These are phyloP conservation scores for Plasmodium gallinaceum DNA, from an alignment of 169 alveolate species.

Conservation along the genomic window DNA sequence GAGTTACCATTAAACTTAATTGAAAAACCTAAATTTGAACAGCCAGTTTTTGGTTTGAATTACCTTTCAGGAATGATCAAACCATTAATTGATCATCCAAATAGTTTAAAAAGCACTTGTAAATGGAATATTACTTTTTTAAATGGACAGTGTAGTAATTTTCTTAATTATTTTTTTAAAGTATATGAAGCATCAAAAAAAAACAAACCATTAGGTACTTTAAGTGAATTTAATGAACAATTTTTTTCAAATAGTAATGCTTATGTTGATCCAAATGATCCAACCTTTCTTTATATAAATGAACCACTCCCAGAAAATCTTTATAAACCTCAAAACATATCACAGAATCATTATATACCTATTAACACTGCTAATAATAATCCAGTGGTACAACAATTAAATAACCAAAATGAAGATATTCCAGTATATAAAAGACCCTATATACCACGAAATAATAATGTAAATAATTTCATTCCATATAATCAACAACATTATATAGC, in stretches of 20 bases:
- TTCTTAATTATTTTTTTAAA: slow-evolving; percentile 51
- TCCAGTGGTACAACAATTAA: neutral
- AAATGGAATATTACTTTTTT: slow-evolving; percentile 65
- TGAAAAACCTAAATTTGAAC: slow-evolving; percentile 76
- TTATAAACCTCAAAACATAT: slow-evolving; percentile 14
- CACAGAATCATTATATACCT: slow-evolving; percentile 65
- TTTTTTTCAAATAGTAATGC: slow-evolving; percentile 71
- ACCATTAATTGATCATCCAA: slow-evolving; percentile 62
- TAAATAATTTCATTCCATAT: slow-evolving; percentile 19
- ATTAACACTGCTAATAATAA: slow-evolving; percentile 5
- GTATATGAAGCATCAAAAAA: slow-evolving; percentile 67
- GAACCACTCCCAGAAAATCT: slow-evolving; percentile 50
- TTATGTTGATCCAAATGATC: slow-evolving; percentile 77
- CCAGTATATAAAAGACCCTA: slow-evolving; percentile 69
- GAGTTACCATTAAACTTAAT: slow-evolving; percentile 64
- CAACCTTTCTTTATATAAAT: slow-evolving; percentile 69
- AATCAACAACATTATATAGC: slow-evolving; percentile 24
- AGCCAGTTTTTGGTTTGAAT: slow-evolving; percentile 74
- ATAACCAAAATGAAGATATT: slow-evolving; percentile 16
- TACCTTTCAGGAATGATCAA: slow-evolving; percentile 52
- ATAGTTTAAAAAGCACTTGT: slow-evolving; percentile 51
- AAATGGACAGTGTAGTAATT: slow-evolving; percentile 75
- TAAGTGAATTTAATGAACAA: slow-evolving; percentile 50
- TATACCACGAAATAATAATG: slow-evolving; percentile 20
- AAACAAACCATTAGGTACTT: slow-evolving; percentile 46